These are phyloP conservation scores for Trifolium repens DNA, from an alignment of 306 rosid genomes.

Conservation along the genomic window DNA sequence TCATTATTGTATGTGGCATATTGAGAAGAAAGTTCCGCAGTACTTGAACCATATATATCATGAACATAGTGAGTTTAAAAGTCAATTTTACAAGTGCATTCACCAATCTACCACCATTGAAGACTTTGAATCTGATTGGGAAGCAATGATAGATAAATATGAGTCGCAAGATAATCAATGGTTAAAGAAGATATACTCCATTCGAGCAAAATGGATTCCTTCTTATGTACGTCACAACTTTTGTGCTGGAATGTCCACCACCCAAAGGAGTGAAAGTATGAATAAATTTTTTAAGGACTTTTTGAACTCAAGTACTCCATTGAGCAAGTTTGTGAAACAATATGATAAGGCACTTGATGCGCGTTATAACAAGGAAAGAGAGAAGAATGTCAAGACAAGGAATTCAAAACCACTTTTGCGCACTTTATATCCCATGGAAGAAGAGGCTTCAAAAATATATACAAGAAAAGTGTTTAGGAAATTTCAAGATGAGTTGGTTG, in stretches of 20 bases:
- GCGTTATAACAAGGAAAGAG: not conserved
- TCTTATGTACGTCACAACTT: not conserved
- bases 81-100: not conserved
- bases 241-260: not conserved
- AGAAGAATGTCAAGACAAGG: not conserved
- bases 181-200: not conserved
- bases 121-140: not conserved
- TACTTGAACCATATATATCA: not conserved
- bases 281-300: not conserved
- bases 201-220: not conserved
- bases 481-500: not conserved
- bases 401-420: not conserved
- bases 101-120: not conserved
- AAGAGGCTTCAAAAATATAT: not conserved
- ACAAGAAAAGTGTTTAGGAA: not conserved
- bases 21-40: not conserved
- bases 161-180: not conserved
- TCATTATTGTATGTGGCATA: not conserved
- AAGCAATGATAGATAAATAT: slow-evolving; percentile 3
- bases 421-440: not conserved
- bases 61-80: not conserved
- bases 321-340: not conserved
- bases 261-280: not conserved
- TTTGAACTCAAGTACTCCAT: not conserved
- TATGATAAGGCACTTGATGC: not conserved